These are phyloP conservation scores for Debaryomycetaceae sp. DNA, from an alignment of 1,139 yeast species.

Conservation along the genomic window DNA sequence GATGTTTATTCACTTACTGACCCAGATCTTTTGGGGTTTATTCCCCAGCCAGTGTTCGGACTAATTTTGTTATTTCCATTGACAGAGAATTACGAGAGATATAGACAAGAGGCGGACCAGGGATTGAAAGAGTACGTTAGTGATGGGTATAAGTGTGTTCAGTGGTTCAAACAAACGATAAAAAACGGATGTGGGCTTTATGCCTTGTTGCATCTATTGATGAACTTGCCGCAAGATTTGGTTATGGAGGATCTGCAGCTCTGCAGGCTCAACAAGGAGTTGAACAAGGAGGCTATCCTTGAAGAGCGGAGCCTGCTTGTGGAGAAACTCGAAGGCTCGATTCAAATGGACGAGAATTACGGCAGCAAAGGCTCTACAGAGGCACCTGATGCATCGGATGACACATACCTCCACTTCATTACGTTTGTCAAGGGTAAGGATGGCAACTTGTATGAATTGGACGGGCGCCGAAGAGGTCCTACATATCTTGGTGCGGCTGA, in stretches of 20 bases:
- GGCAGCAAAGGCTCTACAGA: conserved; percentile 74
- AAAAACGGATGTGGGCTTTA: conserved; percentile 92
- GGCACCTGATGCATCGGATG: conserved; percentile 68
- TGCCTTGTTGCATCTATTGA: conserved; percentile 74
- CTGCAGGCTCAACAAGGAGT: conserved; percentile 22
- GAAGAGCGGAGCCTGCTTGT: conserved; percentile 46
- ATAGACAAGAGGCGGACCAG: conserved; percentile 36
- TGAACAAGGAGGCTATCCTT: conserved; percentile 18
- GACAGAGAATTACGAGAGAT: conserved; percentile 55
- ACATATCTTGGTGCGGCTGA: conserved; percentile 53
- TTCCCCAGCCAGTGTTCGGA: conserved; percentile 80
- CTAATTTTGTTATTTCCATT: conserved; percentile 79
- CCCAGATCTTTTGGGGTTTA: conserved; percentile 68
- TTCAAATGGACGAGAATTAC: conserved; percentile 51
- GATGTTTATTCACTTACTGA: conserved; percentile 86
- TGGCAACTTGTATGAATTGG: conserved; percentile 74
- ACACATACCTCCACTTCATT: conserved; percentile 75
- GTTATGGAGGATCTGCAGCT: conserved; percentile 36
- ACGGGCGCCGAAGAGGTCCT: conserved; percentile 85
- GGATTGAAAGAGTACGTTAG: conserved; percentile 14
- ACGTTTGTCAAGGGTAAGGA: conserved; percentile 61
- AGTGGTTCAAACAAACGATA: conserved; percentile 83
- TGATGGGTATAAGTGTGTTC: conserved; percentile 19
- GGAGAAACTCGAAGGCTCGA: conserved; percentile 47
- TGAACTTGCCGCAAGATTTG: conserved; percentile 55